Conservation (phyloP, 2,329 filamentous ascomycete species). For the Alternaria longipes region DNA sequence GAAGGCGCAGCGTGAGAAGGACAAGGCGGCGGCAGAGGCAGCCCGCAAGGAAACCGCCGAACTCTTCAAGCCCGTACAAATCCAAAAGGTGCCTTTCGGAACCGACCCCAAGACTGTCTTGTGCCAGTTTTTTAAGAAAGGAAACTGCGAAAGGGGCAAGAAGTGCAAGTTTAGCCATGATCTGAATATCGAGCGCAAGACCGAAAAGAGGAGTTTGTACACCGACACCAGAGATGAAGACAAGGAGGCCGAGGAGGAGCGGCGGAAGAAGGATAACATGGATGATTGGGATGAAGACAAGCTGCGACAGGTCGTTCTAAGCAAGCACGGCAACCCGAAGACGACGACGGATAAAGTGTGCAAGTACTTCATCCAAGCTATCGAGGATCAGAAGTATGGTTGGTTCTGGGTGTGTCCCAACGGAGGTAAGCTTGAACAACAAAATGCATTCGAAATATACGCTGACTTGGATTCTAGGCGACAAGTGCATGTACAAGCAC, state of each 20-base stretch:
- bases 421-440: constrained; percentile 60
- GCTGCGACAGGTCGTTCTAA: constrained; percentile 85
- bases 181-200: constrained; percentile 85
- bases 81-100: constrained; percentile 97
- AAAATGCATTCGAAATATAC: background rate
- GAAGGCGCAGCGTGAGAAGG: constrained; percentile 74
- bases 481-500: constrained; percentile 99
- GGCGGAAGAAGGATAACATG: constrained; percentile 90
- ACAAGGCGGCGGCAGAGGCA: constrained; percentile 89
- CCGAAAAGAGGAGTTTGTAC: constrained; percentile 91
- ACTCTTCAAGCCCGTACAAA: constrained; percentile 89
- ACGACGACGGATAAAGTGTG: constrained; percentile 98
- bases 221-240: constrained; percentile 80
- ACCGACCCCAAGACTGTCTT: constrained; percentile 98
- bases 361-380: constrained; percentile 97
- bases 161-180: constrained; percentile 99
- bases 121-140: constrained; percentile 97
- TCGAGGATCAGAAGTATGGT: constrained; percentile 98
- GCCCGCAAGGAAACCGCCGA: constrained; percentile 82
- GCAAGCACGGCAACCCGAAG: constrained; percentile 96
- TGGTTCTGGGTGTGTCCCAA: constrained; percentile 99
- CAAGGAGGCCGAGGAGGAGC: constrained; percentile 73
- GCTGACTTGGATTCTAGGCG: constrained; percentile 53
- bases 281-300: constrained; percentile 99
- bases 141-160: constrained; percentile 88